These are phyloP conservation scores for Aleurites moluccanus DNA, from an alignment of 441 rosid genomes.

Conservation along the genomic window DNA sequence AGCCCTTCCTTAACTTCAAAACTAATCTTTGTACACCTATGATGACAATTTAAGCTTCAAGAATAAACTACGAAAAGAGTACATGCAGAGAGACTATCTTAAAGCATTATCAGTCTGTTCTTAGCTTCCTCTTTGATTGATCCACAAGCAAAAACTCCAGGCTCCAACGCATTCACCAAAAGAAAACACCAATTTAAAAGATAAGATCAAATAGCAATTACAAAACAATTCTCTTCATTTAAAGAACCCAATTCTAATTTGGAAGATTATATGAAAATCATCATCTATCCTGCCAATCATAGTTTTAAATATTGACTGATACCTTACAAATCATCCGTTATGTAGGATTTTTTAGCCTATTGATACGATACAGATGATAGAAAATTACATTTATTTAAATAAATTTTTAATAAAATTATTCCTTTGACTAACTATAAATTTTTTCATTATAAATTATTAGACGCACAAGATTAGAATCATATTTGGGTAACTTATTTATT, in stretches of 20 bases:
- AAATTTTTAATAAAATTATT: too few relatives aligned
- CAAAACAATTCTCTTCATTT: neutral
- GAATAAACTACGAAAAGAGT: neutral
- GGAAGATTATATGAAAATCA: neutral
- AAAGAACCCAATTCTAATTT: neutral
- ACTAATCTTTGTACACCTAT: neutral
- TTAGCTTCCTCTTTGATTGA: neutral
- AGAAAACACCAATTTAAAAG: neutral
- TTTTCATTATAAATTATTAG: too few relatives aligned
- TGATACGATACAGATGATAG: too few relatives aligned
- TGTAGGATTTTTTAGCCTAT: too few relatives aligned
- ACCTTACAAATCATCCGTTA: too few relatives aligned
- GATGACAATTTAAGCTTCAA: neutral
- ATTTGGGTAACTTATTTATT: too few relatives aligned
- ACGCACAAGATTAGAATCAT: too few relatives aligned
- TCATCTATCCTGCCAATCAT: neutral
- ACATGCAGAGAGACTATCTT: neutral
- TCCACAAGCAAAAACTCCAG: neutral
- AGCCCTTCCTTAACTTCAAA: neutral
- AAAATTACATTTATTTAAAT: too few relatives aligned
- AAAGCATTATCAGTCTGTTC: neutral
- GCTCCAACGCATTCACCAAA: neutral
- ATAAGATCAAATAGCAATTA: neutral
- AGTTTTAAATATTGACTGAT: too few relatives aligned
- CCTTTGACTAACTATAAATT: too few relatives aligned